A percentile compares a stretch with the other conserved stretches of the same genome.
phyloP scores from a whole-genome alignment of 768 basidiomycete genomes.

The Hirschioporus abietinus region DNA sequence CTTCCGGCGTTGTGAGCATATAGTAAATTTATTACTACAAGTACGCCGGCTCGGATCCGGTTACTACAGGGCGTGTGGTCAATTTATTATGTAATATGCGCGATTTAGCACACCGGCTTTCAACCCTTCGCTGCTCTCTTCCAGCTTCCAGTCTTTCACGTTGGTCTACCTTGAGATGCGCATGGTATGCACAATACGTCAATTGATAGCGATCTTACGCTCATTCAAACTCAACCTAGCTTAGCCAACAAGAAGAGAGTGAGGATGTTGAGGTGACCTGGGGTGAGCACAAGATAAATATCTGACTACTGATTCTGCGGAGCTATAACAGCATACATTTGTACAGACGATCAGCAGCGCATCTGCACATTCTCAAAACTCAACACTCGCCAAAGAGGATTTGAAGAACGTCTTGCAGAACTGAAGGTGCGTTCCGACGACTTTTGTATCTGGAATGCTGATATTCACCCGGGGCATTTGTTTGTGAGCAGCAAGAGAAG shows the following conservation, averaged over 20 bases:
- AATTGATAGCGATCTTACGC: not conserved
- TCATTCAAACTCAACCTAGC: conserved; percentile 44
- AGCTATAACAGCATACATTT: not conserved
- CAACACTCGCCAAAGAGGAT: conserved; percentile 67
- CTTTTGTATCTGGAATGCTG: not conserved
- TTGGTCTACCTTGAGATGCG: conserved; percentile 35
- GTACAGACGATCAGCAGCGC: conserved; percentile 77
- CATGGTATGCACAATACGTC: conserved; percentile 39
- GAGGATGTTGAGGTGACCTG: conserved; percentile 80
- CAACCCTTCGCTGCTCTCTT: not conserved
- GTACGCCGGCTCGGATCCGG: too few relatives aligned
- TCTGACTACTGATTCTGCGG: not conserved
- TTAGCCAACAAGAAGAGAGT: conserved; percentile 60
- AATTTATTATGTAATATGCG: too few relatives aligned
- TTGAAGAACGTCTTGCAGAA: conserved; percentile 65
- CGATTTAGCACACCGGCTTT: not conserved
- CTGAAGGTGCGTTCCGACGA: conserved; percentile 55
- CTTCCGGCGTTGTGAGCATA: not conserved
- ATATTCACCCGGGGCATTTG: conserved; percentile 5
- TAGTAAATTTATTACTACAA: not conserved
- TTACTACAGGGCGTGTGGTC: not conserved
- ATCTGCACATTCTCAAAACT: conserved; percentile 92
- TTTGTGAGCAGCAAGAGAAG: conserved; percentile 74
- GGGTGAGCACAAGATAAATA: conserved; percentile 45
- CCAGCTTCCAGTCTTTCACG: too few relatives aligned